A percentile compares a stretch with the other conserved stretches of the same genome.
These are phyloP conservation scores for Kockiozyma suomiensis DNA, from an alignment of 805 yeast genomes.

Conservation along the genomic window DNA sequence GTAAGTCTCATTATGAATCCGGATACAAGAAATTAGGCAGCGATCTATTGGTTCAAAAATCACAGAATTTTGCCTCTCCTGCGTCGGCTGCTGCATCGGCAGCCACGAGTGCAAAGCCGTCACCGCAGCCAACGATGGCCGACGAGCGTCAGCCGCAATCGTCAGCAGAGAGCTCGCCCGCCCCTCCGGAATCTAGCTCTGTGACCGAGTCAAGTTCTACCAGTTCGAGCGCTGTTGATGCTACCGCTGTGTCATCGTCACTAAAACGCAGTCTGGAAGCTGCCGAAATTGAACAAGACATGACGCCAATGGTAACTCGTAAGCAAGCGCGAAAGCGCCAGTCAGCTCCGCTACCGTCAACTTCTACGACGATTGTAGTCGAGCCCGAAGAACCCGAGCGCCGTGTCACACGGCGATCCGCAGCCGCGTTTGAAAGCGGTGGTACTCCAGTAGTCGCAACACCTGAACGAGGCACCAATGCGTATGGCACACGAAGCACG, in stretches of 20 bases:
- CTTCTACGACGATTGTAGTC: background rate
- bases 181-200: background rate
- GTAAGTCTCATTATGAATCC: constrained; percentile 26
- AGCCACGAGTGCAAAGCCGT: constrained; percentile 3
- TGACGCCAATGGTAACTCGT: background rate
- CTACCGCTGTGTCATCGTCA: background rate
- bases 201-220: background rate
- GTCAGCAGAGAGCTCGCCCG: constrained; percentile 6
- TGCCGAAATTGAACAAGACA: background rate
- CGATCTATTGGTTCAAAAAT: constrained; percentile 6
- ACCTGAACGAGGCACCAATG: background rate
- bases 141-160: background rate
- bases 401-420: constrained; percentile 13
- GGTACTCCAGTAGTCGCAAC: background rate
- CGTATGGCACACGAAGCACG: constrained; percentile 6
- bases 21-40: constrained; percentile 20
- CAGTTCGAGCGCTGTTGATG: background rate
- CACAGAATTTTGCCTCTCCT: constrained; percentile 19
- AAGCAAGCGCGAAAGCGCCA: background rate
- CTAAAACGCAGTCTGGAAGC: background rate
- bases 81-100: constrained; percentile 13
- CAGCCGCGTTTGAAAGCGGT: background rate
- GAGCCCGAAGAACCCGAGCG: background rate
- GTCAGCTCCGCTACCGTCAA: background rate
- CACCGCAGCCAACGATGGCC: constrained; percentile 1